These are phyloP conservation scores for Paramecium sonneborni DNA, from an alignment of 73 alveolate genomes.

Conservation along the genomic window DNA sequence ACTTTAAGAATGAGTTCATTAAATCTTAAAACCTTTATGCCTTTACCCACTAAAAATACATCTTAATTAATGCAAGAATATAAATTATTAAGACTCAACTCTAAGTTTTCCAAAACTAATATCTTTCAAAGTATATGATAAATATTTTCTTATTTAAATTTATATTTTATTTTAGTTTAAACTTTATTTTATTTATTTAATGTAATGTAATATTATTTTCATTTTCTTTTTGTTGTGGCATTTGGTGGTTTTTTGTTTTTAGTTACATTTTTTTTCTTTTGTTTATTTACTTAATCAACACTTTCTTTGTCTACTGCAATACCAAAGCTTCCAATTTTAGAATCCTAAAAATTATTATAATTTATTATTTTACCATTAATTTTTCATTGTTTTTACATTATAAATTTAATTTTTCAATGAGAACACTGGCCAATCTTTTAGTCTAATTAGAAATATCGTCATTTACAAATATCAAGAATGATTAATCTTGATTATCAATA, in stretches of 20 bases:
- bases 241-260: background rate
- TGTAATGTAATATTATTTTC: background rate
- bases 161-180: background rate
- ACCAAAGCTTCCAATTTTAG: constrained; percentile 21
- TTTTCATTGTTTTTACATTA: constrained; percentile 11
- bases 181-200: background rate
- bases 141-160: background rate
- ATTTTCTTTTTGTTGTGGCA: background rate
- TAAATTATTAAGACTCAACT: background rate
- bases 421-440: background rate
- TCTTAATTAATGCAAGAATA: background rate
- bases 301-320: background rate
- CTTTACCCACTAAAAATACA: background rate
- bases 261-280: background rate
- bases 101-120: background rate
- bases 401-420: background rate
- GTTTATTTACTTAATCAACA: background rate
- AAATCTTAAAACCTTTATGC: background rate
- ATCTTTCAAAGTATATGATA: background rate
- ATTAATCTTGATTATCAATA: background rate
- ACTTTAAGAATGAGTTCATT: background rate
- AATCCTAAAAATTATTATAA: background rate
- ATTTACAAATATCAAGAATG: background rate
- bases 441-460: background rate
- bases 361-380: background rate